Percentiles rank a stretch among this genome's conserved stretches.
Evolutionary conservation across 108 stramenopile genomes (phyloP).

Genomic region (Thalassiosira profunda): DNA sequence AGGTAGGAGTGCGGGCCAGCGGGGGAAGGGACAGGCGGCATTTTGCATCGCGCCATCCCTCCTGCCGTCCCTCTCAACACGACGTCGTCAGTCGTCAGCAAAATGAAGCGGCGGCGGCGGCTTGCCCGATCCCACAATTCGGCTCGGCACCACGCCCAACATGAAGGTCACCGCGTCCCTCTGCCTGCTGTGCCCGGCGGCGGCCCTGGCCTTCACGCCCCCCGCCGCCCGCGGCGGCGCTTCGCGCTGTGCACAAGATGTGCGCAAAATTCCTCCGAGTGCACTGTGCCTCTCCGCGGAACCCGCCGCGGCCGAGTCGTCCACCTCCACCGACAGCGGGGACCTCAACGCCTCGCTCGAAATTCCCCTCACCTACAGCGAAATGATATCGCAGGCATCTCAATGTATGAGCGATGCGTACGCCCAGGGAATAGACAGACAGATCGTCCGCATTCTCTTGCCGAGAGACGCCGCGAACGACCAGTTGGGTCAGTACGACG

Average conservation of each 20-base stretch:
- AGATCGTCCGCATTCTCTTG: slow-evolving; percentile 78
- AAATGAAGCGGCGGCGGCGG: no score
- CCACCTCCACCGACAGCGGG: not conserved
- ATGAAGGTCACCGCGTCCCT: no score
- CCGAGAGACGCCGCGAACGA: slow-evolving; percentile 66
- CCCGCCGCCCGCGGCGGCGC: not conserved
- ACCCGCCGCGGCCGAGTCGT: not conserved
- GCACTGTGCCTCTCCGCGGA: slow-evolving; percentile 19
- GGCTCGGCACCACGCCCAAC: no score
- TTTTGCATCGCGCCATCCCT: no score
- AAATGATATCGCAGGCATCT: slow-evolving; percentile 78
- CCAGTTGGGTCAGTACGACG: slow-evolving; percentile 66
- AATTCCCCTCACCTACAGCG: slow-evolving; percentile 74
- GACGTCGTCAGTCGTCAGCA: no score
- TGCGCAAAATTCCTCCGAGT: not conserved
- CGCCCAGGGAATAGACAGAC: slow-evolving; percentile 55
- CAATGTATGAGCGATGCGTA: slow-evolving; percentile 74
- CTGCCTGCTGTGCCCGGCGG: no score
- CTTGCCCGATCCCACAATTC: no score
- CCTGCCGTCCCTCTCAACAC: no score
- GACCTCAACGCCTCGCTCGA: slow-evolving; percentile 36
- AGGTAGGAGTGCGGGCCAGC: no score
- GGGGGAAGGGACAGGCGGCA: no score
- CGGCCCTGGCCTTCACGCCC: not conserved
- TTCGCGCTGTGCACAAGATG: not conserved